Conservation (phyloP, 2,329 filamentous ascomycete genomes). For the Cytospora schulzeri region DNA sequence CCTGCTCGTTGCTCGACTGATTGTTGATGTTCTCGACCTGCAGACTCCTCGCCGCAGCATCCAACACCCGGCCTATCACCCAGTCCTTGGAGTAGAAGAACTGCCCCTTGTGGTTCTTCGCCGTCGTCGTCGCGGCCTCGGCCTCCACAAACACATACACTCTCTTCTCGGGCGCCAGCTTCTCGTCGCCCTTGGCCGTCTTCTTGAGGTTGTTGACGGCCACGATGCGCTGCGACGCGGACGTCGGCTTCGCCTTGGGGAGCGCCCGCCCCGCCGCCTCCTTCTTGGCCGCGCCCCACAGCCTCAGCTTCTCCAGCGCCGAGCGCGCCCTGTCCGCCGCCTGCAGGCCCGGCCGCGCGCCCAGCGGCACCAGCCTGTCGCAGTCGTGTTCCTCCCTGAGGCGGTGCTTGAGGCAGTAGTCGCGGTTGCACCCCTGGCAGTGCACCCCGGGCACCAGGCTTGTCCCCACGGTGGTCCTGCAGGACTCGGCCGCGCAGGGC, state of each 20-base stretch:
- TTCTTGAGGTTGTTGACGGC: slow-evolving; percentile 81
- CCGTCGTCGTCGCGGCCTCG: slow-evolving; percentile 79
- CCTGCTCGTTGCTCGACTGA: slow-evolving; percentile 71
- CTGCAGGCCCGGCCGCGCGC: slow-evolving; percentile 47
- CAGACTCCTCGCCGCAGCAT: slow-evolving; percentile 73
- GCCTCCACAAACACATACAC: slow-evolving; percentile 91
- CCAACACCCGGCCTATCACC: slow-evolving; percentile 83
- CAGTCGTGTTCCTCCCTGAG: slow-evolving; percentile 84
- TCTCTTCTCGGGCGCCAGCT: slow-evolving; percentile 78
- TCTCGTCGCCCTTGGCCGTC: slow-evolving; percentile 86
- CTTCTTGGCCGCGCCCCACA: slow-evolving; percentile 79
- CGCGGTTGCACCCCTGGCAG: slow-evolving; percentile 70
- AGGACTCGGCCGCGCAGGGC: slow-evolving; percentile 66
- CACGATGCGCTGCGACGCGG: slow-evolving; percentile 64
- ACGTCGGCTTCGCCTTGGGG: slow-evolving; percentile 65
- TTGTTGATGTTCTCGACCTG: slow-evolving; percentile 88
- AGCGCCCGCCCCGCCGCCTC: slow-evolving; percentile 60
- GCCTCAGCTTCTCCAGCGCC: slow-evolving; percentile 75
- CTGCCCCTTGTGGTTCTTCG: slow-evolving; percentile 79
- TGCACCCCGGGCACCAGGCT: slow-evolving; percentile 68
- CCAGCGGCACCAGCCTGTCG: slow-evolving; percentile 66
- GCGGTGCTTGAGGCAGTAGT: slow-evolving; percentile 78
- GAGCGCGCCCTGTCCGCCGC: slow-evolving; percentile 67
- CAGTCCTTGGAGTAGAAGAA: slow-evolving; percentile 84
- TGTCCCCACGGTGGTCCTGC: slow-evolving; percentile 73